A percentile compares a stretch with the other conserved stretches of the same genome.
These are phyloP conservation scores for Zopfia rhizophila DNA, from an alignment of 2,329 filamentous ascomycete species.

Conservation along the genomic window DNA sequence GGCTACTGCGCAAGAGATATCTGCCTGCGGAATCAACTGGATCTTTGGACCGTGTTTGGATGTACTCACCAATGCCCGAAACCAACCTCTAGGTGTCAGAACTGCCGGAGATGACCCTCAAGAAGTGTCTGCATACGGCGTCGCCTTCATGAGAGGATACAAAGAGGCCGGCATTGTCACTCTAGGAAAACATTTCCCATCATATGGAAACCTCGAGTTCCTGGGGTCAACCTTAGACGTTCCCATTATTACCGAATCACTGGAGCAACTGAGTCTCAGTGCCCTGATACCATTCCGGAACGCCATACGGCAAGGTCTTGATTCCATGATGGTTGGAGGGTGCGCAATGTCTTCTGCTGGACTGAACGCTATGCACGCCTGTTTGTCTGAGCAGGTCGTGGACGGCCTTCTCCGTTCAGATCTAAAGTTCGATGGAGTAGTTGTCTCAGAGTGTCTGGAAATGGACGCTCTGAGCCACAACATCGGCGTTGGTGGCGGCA, in stretches of 20 bases:
- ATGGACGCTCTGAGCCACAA: constrained; percentile 97
- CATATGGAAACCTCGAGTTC: constrained; percentile 94
- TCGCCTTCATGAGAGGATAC: constrained; percentile 91
- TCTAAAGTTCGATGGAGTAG: constrained; percentile 88
- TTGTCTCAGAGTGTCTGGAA: constrained; percentile 93
- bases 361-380: constrained; percentile 95
- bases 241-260: constrained; percentile 92
- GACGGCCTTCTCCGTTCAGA: constrained; percentile 89
- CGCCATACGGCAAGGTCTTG: constrained; percentile 85
- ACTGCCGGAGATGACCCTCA: constrained; percentile 93
- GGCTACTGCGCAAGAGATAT: constrained; percentile 90
- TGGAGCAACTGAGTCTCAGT: constrained; percentile 92
- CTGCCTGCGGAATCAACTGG: constrained; percentile 93
- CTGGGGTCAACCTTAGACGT: constrained; percentile 90
- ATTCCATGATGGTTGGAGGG: constrained; percentile 95
- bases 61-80: constrained; percentile 90
- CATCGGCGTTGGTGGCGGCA: constrained; percentile 95
- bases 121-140: constrained; percentile 91
- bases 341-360: constrained; percentile 91
- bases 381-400: constrained; percentile 90
- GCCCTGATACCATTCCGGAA: constrained; percentile 92
- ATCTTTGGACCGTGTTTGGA: constrained; percentile 94
- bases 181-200: constrained; percentile 96
- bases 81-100: constrained; percentile 89
- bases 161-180: constrained; percentile 89